Evolutionary conservation across 305 asterid genomes (phyloP).

Genomic region (Fraxinus baroniana): DNA sequence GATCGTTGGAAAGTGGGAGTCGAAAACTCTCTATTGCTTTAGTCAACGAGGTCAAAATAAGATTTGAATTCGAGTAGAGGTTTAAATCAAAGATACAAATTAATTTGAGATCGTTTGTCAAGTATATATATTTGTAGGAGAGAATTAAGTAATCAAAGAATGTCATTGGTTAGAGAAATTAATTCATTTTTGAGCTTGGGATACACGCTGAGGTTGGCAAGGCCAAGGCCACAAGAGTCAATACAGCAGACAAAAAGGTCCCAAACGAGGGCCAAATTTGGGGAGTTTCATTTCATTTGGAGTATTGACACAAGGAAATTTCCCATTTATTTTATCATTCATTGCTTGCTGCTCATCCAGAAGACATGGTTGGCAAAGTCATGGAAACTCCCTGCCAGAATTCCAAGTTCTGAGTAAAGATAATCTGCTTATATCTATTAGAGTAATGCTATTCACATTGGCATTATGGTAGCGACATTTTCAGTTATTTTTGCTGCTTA

Average conservation of each 20-base stretch:
- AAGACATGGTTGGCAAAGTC: neutral
- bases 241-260: neutral
- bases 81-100: neutral
- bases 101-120: neutral
- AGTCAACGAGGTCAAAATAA: neutral
- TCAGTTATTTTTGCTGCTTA: neutral
- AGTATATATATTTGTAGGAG: neutral
- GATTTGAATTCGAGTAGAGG: neutral
- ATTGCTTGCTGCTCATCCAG: neutral
- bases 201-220: neutral
- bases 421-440: neutral
- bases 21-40: neutral
- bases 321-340: neutral
- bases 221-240: neutral
- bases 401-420: neutral
- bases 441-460: neutral
- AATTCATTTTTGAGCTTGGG: neutral
- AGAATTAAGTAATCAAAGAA: neutral
- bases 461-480: neutral
- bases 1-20: neutral
- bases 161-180: neutral
- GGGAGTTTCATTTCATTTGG: neutral
- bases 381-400: neutral
- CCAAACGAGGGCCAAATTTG: neutral
- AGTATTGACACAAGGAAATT: neutral